These are phyloP conservation scores for Termitomyces sp. DNA, from an alignment of 768 basidiomycete species.

Conservation along the genomic window DNA sequence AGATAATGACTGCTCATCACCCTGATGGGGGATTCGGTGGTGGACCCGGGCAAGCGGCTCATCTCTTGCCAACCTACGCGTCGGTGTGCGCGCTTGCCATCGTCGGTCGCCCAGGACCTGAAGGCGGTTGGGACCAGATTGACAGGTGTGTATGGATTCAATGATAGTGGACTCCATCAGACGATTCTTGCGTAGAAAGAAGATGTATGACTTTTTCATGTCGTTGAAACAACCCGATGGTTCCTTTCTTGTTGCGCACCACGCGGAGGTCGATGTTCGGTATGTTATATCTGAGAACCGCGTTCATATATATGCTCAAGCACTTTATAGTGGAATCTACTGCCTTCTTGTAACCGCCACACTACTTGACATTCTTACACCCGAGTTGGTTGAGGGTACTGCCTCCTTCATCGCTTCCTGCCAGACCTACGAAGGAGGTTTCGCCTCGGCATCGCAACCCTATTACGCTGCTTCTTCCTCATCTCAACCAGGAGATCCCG, in stretches of 20 bases:
- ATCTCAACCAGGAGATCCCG: neutral
- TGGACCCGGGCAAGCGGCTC: slow-evolving; percentile 83
- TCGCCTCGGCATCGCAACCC: slow-evolving; percentile 74
- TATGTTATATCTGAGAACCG: slow-evolving; percentile 23
- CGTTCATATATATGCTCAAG: neutral
- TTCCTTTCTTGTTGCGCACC: slow-evolving; percentile 81
- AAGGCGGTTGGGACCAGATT: slow-evolving; percentile 84
- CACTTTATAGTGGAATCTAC: slow-evolving; percentile 72
- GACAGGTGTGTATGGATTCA: slow-evolving; percentile 48
- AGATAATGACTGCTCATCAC: slow-evolving; percentile 77
- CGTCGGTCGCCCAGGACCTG: slow-evolving; percentile 63
- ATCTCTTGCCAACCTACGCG: slow-evolving; percentile 88
- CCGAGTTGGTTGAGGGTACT: slow-evolving; percentile 74
- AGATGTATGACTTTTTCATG: slow-evolving; percentile 86
- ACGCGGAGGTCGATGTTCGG: slow-evolving; percentile 94
- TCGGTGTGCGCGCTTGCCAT: slow-evolving; percentile 80
- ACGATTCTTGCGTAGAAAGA: slow-evolving; percentile 37
- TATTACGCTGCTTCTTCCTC: slow-evolving; percentile 39
- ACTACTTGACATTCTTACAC: slow-evolving; percentile 82
- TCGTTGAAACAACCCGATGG: slow-evolving; percentile 90
- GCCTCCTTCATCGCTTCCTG: slow-evolving; percentile 81
- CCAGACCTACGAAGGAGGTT: slow-evolving; percentile 98
- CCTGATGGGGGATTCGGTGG: slow-evolving; percentile 89
- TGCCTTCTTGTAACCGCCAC: slow-evolving; percentile 83
- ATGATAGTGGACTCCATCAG: neutral